Conservation (phyloP, 1,284 basidiomycete genomes). For the Cystobasidium sp. region DNA sequence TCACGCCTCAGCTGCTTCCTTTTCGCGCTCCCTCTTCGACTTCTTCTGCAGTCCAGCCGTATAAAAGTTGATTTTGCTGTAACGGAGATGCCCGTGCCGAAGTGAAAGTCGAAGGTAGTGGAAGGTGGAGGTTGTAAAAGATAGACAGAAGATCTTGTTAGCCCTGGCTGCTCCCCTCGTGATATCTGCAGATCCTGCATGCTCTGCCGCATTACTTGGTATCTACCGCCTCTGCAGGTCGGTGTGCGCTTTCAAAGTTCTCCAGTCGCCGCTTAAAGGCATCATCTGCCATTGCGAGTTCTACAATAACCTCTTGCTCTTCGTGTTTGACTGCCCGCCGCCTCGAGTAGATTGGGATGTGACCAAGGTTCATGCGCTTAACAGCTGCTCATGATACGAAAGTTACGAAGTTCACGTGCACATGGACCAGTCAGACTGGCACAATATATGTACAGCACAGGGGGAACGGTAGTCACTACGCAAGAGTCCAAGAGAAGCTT, state of each 20-base stretch:
- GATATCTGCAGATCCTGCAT: neutral
- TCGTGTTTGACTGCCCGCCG: no score
- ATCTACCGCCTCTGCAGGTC: conserved; percentile 37
- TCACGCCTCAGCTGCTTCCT: conserved; percentile 84
- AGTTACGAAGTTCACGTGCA: no score
- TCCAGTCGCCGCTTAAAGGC: conserved; percentile 36
- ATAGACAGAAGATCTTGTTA: conserved; percentile 7
- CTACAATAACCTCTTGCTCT: no score
- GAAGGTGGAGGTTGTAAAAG: neutral
- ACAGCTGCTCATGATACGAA: no score
- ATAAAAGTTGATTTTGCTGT: conserved; percentile 41
- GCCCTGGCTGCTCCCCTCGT: neutral
- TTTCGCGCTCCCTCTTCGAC: conserved; percentile 69
- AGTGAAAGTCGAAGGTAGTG: neutral
- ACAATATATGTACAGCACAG: no score
- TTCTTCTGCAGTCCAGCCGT: conserved; percentile 58
- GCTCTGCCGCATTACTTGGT: conserved; percentile 35
- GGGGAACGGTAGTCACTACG: no score
- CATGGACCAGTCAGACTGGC: no score
- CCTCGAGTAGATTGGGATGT: no score
- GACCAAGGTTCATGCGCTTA: no score
- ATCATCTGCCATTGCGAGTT: conserved; percentile 22
- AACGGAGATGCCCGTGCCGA: neutral
- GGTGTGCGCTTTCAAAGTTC: conserved; percentile 39
- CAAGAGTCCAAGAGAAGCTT: no score